Conservation (phyloP, 2,329 filamentous ascomycete genomes). For the Coniella vitis region DNA sequence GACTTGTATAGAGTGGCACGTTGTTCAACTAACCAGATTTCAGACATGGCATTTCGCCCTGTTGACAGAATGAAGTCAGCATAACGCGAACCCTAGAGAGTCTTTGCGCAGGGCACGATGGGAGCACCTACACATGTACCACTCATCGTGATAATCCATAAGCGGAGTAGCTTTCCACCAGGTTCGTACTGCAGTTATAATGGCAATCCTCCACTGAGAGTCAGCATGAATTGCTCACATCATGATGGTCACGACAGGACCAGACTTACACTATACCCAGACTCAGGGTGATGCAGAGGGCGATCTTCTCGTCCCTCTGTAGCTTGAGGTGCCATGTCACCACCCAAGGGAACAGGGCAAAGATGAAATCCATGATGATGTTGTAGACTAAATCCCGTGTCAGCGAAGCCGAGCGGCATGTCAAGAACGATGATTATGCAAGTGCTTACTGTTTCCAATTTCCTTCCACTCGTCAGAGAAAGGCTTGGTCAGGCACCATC, state of each 20-base stretch:
- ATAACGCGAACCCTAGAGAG: background rate
- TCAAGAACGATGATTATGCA: background rate
- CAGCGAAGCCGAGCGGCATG: background rate
- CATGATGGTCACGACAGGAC: background rate
- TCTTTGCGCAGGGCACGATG: background rate
- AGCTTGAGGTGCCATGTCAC: slow-evolving; percentile 43
- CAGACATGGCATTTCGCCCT: slow-evolving; percentile 37
- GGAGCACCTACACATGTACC: slow-evolving; percentile 36
- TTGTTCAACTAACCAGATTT: too few relatives aligned
- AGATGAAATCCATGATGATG: slow-evolving; percentile 46
- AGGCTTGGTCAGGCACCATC: slow-evolving; percentile 34
- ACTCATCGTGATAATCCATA: slow-evolving; percentile 34
- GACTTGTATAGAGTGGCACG: too few relatives aligned
- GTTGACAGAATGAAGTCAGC: background rate
- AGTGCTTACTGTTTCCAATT: slow-evolving; percentile 39
- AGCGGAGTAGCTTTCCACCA: slow-evolving; percentile 40
- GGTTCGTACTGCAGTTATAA: slow-evolving; percentile 40
- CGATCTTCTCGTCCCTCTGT: slow-evolving; percentile 40
- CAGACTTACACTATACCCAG: slow-evolving; percentile 36
- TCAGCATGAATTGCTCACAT: background rate
- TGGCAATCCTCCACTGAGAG: slow-evolving; percentile 31
- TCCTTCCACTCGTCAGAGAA: slow-evolving; percentile 40
- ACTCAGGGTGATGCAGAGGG: slow-evolving; percentile 43
- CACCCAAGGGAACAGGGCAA: slow-evolving; percentile 43
- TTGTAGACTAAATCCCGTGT: slow-evolving; percentile 38